A percentile compares a stretch with the other conserved stretches of the same genome.
These are phyloP conservation scores for Fraxinus pennsylvanica DNA, from an alignment of 257 asterid species.

Conservation along the genomic window DNA sequence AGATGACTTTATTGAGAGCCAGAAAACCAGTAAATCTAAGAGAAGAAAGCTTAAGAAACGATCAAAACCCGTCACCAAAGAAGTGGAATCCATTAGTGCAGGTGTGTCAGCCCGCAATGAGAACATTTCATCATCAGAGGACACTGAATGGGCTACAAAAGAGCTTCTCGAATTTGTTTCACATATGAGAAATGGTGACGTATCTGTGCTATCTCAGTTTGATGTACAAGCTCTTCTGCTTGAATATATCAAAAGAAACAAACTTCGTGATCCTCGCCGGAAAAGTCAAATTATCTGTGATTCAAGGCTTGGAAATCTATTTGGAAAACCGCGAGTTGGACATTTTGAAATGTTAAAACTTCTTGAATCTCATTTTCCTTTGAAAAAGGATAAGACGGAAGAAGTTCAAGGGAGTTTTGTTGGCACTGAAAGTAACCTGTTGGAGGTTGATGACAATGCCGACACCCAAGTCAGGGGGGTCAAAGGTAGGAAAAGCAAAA, in stretches of 20 bases:
- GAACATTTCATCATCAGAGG: conserved; percentile 46
- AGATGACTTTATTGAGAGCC: conserved; percentile 51
- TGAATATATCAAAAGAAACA: conserved; percentile 82
- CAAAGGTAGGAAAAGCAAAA: conserved; percentile 76
- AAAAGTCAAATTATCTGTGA: conserved; percentile 95
- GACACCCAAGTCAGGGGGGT: conserved; percentile 51
- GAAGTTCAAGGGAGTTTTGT: conserved; percentile 86
- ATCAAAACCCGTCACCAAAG: conserved; percentile 48
- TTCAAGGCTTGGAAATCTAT: conserved; percentile 74
- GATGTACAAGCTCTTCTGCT: conserved; percentile 96
- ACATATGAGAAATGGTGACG: conserved; percentile 90
- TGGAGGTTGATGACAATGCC: conserved; percentile 60
- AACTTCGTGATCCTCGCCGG: conserved; percentile 92
- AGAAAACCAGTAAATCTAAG: conserved; percentile 58
- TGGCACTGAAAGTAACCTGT: conserved; percentile 75
- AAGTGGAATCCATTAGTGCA: conserved; percentile 31
- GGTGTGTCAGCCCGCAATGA: conserved; percentile 40
- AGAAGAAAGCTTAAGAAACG: conserved; percentile 65
- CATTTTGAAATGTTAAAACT: conserved; percentile 99
- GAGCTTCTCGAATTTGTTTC: conserved; percentile 90
- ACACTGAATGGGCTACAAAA: conserved; percentile 87
- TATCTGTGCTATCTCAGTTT: conserved; percentile 70
- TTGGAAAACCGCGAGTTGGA: conserved; percentile 94
- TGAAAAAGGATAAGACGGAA: conserved; percentile 77
- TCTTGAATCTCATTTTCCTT: conserved; percentile 85